These are phyloP conservation scores for Warburgia ugandensis DNA, from an alignment of 164 flowering plant species.

Conservation along the genomic window DNA sequence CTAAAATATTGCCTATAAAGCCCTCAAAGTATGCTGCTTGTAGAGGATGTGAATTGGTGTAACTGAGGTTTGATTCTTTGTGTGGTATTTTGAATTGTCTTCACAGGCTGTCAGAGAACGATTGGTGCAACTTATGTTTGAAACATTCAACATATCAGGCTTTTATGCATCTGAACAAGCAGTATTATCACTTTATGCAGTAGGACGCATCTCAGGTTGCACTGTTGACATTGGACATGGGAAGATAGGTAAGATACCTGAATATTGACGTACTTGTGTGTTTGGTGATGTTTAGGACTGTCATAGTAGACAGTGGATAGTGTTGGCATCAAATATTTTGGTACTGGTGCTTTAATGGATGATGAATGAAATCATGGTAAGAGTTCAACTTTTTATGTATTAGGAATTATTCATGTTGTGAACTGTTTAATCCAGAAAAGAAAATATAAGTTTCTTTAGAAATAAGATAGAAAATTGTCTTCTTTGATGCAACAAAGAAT, in stretches of 20 bases:
- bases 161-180: constrained; percentile 99
- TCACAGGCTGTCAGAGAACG: constrained; percentile 80
- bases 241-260: constrained; percentile 59
- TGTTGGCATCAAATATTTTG: constrained; percentile 4
- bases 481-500: too few relatives aligned
- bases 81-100: constrained; percentile 2
- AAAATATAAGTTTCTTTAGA: too few relatives aligned
- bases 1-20: not conserved
- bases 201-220: constrained; percentile 98
- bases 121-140: constrained; percentile 97
- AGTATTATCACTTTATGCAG: constrained; percentile 93
- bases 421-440: too few relatives aligned
- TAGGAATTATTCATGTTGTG: too few relatives aligned
- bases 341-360: not conserved
- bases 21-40: not conserved
- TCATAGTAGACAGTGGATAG: too few relatives aligned
- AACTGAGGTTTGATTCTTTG: not conserved
- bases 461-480: too few relatives aligned
- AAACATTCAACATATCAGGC: constrained; percentile 91
- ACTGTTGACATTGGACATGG: constrained; percentile 99
- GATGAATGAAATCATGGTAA: constrained; percentile 1
- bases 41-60: not conserved
- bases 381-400: too few relatives aligned
- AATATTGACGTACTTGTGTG: not conserved
- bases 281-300: too few relatives aligned